Percentiles rank a stretch among this genome's conserved stretches.
Evolutionary conservation across 306 rosid species (phyloP).

Genomic region (Cicer yamashitae): DNA sequence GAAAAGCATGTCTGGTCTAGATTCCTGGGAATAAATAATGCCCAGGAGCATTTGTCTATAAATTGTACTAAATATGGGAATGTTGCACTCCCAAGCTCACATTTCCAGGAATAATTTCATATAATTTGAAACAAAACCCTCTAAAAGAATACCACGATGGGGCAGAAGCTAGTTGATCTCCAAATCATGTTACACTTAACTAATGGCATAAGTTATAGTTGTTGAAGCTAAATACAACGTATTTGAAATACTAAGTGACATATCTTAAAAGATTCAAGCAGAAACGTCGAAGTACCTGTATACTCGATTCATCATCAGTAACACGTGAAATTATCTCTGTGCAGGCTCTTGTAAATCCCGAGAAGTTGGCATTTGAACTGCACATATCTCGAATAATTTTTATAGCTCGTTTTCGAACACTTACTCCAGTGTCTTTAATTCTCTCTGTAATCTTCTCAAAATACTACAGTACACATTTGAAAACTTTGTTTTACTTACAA

Average conservation of each 20-base stretch:
- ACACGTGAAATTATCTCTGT: slow-evolving; percentile 88
- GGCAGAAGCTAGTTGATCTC: slow-evolving; percentile 7
- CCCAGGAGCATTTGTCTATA: not conserved
- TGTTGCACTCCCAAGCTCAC: not conserved
- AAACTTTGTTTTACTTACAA: slow-evolving; percentile 27
- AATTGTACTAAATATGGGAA: not conserved
- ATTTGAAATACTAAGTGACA: slow-evolving; percentile 15
- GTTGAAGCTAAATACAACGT: slow-evolving; percentile 1
- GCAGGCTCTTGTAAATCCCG: slow-evolving; percentile 89
- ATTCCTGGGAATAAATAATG: not conserved
- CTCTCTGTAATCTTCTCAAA: slow-evolving; percentile 98
- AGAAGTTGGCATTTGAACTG: slow-evolving; percentile 76
- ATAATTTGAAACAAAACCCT: not conserved
- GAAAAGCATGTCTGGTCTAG: not conserved
- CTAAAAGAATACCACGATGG: not conserved
- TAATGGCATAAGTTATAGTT: not conserved
- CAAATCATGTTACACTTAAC: slow-evolving; percentile 11
- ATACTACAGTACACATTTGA: slow-evolving; percentile 62
- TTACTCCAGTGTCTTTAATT: slow-evolving; percentile 91
- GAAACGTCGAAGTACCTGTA: slow-evolving; percentile 72
- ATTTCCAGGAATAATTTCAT: not conserved
- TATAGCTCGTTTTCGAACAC: slow-evolving; percentile 97
- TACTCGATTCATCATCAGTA: slow-evolving; percentile 87
- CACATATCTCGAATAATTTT: slow-evolving; percentile 98
- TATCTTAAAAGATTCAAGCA: slow-evolving; percentile 12